A percentile compares a stretch with the other conserved stretches of the same genome.
Conservation (phyloP, 2,329 filamentous ascomycete genomes). For the Sporothrix pallida region DNA sequence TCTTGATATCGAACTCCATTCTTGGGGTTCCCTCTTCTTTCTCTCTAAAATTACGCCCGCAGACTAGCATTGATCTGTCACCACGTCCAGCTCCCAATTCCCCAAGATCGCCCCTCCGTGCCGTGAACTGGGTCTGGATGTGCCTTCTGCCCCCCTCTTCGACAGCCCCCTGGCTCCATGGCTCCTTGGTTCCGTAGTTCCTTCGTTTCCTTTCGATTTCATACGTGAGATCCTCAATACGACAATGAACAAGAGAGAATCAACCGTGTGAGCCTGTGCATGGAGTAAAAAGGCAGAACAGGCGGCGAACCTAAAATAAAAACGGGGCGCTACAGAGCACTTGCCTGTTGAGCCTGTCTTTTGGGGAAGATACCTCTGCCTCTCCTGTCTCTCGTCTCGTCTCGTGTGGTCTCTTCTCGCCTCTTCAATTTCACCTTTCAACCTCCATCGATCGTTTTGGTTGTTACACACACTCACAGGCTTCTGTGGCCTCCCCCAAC, state of each 20-base stretch:
- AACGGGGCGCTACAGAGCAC: background rate
- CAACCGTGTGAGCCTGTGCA: background rate
- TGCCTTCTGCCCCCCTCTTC: background rate
- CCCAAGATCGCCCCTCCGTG: background rate
- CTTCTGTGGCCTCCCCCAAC: background rate
- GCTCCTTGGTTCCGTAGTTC: background rate
- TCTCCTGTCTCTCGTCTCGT: background rate
- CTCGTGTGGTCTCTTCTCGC: background rate
- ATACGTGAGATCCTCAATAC: constrained; percentile 25
- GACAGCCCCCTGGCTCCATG: background rate
- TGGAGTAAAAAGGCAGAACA: background rate
- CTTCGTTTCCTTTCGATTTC: background rate
- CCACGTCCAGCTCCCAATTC: background rate
- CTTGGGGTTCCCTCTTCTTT: too few relatives aligned
- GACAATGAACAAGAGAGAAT: constrained; percentile 17
- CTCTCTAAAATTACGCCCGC: background rate
- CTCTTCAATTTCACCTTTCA: background rate
- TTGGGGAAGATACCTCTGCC: background rate
- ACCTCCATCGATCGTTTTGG: background rate
- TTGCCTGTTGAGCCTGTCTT: background rate
- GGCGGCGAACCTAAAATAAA: constrained; percentile 15
- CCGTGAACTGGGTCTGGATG: background rate
- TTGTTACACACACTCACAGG: constrained; percentile 11
- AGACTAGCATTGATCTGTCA: constrained; percentile 9
- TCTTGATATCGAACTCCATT: background rate